A percentile compares a stretch with the other conserved stretches of the same genome.
Evolutionary conservation across 495 filamentous ascomycete genomes (phyloP).

Genomic region (Cetradonia linearis): DNA sequence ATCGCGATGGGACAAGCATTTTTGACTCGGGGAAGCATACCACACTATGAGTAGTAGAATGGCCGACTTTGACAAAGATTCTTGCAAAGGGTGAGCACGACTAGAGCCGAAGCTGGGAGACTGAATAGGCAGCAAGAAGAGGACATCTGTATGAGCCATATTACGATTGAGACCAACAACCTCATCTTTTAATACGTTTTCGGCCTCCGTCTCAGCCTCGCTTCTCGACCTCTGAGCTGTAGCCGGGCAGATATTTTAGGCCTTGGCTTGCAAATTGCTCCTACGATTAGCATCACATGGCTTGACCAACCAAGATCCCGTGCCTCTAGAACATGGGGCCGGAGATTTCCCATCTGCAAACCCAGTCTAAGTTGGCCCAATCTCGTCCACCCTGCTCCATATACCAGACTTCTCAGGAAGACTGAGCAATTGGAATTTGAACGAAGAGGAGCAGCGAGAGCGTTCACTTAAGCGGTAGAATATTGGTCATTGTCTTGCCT

Average conservation of each 20-base stretch:
- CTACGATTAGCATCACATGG: background rate
- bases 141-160: background rate
- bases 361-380: background rate
- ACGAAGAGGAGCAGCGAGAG: background rate
- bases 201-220: background rate
- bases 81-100: background rate
- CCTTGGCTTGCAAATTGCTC: conserved; percentile 1
- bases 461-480: background rate
- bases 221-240: background rate
- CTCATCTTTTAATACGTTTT: background rate
- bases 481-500: background rate
- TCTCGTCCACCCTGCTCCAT: background rate
- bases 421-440: background rate
- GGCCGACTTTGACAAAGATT: background rate
- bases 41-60: background rate
- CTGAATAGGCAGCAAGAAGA: background rate
- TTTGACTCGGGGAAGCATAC: background rate
- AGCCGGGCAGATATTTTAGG: background rate
- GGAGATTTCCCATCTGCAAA: background rate
- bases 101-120: background rate
- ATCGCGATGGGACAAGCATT: background rate
- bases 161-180: background rate
- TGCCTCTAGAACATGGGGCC: background rate
- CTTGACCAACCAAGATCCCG: background rate
- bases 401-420: background rate